These are phyloP conservation scores for Strobilomyces echinocephalus DNA, from an alignment of 768 basidiomycete species.

Conservation along the genomic window DNA sequence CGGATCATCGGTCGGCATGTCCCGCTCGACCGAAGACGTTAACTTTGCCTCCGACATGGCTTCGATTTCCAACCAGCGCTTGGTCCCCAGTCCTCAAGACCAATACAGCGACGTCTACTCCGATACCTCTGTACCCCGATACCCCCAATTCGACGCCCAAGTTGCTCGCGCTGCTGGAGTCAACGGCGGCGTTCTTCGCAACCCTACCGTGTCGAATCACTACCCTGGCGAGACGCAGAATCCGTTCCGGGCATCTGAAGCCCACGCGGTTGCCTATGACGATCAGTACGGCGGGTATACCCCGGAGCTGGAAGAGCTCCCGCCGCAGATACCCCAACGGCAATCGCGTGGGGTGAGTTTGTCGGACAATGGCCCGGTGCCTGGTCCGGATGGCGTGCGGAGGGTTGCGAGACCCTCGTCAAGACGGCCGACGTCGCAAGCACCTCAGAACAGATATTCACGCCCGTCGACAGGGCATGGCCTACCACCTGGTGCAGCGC, in stretches of 20 bases:
- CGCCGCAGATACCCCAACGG: slow-evolving; percentile 12
- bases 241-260: slow-evolving; percentile 53
- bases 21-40: slow-evolving; percentile 43
- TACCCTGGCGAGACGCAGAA: slow-evolving; percentile 48
- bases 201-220: slow-evolving; percentile 32
- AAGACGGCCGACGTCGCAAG: slow-evolving; percentile 59
- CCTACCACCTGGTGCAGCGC: slow-evolving; percentile 74
- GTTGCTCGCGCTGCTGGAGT: slow-evolving; percentile 36
- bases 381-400: slow-evolving; percentile 71
- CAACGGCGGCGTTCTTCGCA: slow-evolving; percentile 39
- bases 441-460: slow-evolving; percentile 67
- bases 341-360: slow-evolving; percentile 66
- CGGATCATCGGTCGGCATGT: slow-evolving; percentile 38
- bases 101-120: slow-evolving; percentile 27
- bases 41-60: slow-evolving; percentile 32
- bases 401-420: slow-evolving; percentile 60
- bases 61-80: slow-evolving; percentile 41
- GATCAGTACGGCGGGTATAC: slow-evolving; percentile 30
- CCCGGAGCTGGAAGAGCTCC: slow-evolving; percentile 36
- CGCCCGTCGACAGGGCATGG: slow-evolving; percentile 47
- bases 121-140: slow-evolving; percentile 16
- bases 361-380: slow-evolving; percentile 80
- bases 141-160: slow-evolving; percentile 38
- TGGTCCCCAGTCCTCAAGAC: slow-evolving; percentile 35
- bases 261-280: slow-evolving; percentile 38